Base-by-base conservation (phyloP, 441 rosid genomes). In the Croton laevigatus region DNA sequence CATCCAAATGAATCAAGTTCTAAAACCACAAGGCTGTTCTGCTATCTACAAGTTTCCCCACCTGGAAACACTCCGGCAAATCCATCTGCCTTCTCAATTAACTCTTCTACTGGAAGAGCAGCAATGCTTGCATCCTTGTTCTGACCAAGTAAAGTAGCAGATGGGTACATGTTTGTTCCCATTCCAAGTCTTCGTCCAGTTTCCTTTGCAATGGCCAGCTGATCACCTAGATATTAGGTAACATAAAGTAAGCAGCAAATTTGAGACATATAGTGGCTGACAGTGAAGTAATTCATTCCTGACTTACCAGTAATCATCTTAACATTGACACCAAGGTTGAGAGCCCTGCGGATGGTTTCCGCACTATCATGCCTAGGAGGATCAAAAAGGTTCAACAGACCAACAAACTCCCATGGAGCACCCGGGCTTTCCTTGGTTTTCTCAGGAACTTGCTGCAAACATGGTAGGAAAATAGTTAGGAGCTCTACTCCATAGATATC, bases 101-200 rank as follows among this genome's bases (percentile, higher is more conserved):
- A 79, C 83, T 90, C 97, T 76, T 94, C 98, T 13, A 94, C 86
- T 6, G 97, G 98, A 76, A 94, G 82, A 60, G 89, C 80, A 68
- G 93, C 98, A 27, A 94, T 83, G 81, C 71, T 88, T 5, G 80
- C 79, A 71, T 90, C 97, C 83, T 87, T 89, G 76, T 90, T 78
- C 67, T 87, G 88, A 38, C 94, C 96, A 63, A 94, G 93, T 66
- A 94, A 85, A 71, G 96, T 71, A 37, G 97, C 86, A 42, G 98
- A 94, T 3, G 98, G 98, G 77, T 94, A 92, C 98, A 94, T 94
- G 85, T 94, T 94, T 66, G 97, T 89, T 84, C 98, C 98, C 98
- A 94, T 94, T 75, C 98, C 98, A 58, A 94, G 97, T 69, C 98
- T 87, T 61, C 97, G 88, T 54, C 98, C 98, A 3, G 98, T 94